phyloP scores from a whole-genome alignment of 257 asterid genomes.

The Linaria vulgaris region DNA sequence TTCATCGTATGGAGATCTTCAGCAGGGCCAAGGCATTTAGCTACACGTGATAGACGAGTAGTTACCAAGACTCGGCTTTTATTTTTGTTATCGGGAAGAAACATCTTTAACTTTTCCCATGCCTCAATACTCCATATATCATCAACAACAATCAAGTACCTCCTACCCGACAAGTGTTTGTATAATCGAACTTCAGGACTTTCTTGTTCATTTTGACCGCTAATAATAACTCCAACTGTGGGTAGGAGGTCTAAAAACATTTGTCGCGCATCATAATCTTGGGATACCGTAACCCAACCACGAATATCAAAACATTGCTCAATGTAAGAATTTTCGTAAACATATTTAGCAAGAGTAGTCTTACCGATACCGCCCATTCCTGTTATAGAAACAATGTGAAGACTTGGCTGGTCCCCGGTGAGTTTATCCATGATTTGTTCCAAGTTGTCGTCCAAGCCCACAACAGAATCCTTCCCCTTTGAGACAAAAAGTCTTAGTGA shows the following conservation, averaged over 20 bases:
- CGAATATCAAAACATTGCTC: too few relatives aligned
- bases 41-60: neutral
- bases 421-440: too few relatives aligned
- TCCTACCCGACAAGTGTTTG: neutral
- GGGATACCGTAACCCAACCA: too few relatives aligned
- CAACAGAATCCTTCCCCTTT: too few relatives aligned
- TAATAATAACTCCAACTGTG: neutral
- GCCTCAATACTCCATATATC: neutral
- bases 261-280: too few relatives aligned
- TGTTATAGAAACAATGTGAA: too few relatives aligned
- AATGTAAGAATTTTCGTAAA: too few relatives aligned
- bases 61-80: neutral
- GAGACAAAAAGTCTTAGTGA: too few relatives aligned
- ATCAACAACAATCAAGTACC: neutral
- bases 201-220: neutral
- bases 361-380: too few relatives aligned
- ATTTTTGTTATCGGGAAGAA: neutral
- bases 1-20: neutral
- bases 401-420: too few relatives aligned
- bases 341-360: too few relatives aligned
- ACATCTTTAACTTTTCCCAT: neutral
- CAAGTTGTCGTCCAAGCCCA: too few relatives aligned
- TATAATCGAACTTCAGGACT: neutral
- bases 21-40: neutral
- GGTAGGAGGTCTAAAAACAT: neutral